A percentile compares a stretch with the other conserved stretches of the same genome.
Evolutionary conservation across 2,329 filamentous ascomycete genomes (phyloP).

Genomic region (Talaromyces sp.): DNA sequence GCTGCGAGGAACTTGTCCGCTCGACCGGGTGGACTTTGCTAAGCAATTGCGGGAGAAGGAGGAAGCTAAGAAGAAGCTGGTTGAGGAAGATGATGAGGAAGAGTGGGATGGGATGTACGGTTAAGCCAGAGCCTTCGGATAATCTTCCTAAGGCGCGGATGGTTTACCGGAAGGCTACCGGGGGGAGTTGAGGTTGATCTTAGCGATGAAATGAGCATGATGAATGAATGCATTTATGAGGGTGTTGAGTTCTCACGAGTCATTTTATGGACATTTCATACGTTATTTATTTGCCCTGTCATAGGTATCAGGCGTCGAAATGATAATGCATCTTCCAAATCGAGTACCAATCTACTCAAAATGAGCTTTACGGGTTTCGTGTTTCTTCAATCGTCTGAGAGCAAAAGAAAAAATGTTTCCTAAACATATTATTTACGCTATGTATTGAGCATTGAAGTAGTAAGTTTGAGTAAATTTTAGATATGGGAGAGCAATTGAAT

Average conservation of each 20-base stretch:
- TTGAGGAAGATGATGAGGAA: conserved; percentile 47
- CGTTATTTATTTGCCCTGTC: neutral
- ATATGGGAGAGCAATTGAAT: too few relatives aligned
- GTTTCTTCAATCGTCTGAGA: too few relatives aligned
- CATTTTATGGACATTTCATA: neutral
- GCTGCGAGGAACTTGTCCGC: conserved; percentile 64
- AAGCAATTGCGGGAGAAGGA: conserved; percentile 57
- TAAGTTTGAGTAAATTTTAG: too few relatives aligned
- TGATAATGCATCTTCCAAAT: too few relatives aligned
- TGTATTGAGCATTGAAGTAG: neutral
- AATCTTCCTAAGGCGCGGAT: too few relatives aligned
- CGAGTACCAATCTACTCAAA: too few relatives aligned
- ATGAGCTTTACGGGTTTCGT: too few relatives aligned
- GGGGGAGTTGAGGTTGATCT: neutral
- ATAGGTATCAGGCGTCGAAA: too few relatives aligned
- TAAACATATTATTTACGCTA: neutral
- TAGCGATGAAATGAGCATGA: neutral
- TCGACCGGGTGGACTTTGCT: conserved; percentile 62
- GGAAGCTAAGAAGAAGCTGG: conserved; percentile 51
- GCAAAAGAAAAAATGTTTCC: neutral
- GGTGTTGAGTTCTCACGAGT: neutral
- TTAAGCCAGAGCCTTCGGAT: conserved; percentile 9
- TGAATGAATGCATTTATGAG: conserved; percentile 7
- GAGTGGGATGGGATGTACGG: conserved; percentile 55
- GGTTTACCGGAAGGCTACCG: too few relatives aligned